Conservation (phyloP, 139 green algal genomes). For the Deuterostichococcus epilithicus region DNA sequence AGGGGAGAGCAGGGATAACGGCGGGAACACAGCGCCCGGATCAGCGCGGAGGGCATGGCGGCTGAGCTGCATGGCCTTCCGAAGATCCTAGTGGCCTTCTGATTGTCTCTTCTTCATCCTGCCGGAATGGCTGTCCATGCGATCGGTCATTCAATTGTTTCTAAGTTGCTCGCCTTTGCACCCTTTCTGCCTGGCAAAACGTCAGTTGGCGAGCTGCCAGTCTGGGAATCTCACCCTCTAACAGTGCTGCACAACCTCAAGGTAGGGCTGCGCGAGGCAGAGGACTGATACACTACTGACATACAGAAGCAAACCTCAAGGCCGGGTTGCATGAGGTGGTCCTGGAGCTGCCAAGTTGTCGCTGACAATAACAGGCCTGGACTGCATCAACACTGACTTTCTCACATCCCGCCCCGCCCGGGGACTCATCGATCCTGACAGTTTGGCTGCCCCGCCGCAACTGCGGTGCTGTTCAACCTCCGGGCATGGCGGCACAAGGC, state of each 20-base stretch:
- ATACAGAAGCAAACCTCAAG: no score
- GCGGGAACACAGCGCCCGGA: neutral
- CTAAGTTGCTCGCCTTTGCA: no score
- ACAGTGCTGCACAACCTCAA: conserved; percentile 21
- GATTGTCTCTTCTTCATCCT: no score
- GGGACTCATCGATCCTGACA: neutral
- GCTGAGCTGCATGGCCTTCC: neutral
- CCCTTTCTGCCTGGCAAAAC: no score
- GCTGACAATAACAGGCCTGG: neutral
- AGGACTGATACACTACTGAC: neutral
- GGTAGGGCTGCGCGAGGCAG: conserved; percentile 22
- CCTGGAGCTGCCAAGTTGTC: neutral
- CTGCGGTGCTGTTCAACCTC: no score
- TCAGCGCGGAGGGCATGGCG: neutral
- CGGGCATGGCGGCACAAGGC: no score
- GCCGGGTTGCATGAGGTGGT: neutral
- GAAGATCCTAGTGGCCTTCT: no score
- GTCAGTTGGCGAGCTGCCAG: neutral
- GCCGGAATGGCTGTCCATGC: no score
- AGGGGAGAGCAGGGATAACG: neutral
- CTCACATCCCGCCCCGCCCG: no score
- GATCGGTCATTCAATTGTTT: no score
- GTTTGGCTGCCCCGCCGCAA: neutral
- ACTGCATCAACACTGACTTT: neutral
- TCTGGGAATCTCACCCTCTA: neutral